phyloP scores from a whole-genome alignment of 106 monocot genomes.

The Apostasia shenzhenica region DNA sequence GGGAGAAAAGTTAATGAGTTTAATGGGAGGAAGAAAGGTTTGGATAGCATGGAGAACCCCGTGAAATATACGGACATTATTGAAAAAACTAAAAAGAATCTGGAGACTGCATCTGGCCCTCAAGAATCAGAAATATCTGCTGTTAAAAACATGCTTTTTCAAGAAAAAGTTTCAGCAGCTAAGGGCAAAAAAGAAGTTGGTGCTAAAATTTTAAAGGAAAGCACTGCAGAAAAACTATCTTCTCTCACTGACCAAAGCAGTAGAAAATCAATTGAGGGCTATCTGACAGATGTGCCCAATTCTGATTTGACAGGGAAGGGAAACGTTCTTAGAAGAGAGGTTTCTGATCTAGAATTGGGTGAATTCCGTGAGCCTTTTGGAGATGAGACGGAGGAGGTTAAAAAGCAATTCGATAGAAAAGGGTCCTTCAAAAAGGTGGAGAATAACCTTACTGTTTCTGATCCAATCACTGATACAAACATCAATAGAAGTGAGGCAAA shows the following conservation, averaged over 20 bases:
- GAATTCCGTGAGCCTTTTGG: conserved; percentile 73
- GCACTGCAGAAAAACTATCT: conserved; percentile 15
- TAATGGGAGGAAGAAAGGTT: conserved; percentile 20
- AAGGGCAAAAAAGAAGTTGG: conserved; percentile 33
- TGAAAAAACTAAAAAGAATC: conserved; percentile 22
- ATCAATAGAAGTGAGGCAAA: conserved; percentile 26
- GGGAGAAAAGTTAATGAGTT: conserved; percentile 12
- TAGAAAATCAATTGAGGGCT: conserved; percentile 23
- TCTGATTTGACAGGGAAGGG: conserved; percentile 14
- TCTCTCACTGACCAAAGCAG: conserved; percentile 22
- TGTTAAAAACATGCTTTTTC: conserved; percentile 7
- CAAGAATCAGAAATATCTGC: conserved; percentile 23
- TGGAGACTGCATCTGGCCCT: conserved; percentile 17
- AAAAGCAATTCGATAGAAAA: conserved; percentile 46
- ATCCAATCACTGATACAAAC: conserved; percentile 18
- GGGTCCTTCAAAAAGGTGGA: conserved; percentile 45
- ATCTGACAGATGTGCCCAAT: conserved; percentile 12
- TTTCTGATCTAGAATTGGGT: conserved; percentile 87
- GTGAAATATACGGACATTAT: conserved; percentile 18
- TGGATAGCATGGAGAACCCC: conserved; percentile 21
- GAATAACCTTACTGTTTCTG: conserved; percentile 19
- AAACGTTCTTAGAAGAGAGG: conserved; percentile 53
- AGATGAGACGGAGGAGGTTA: conserved; percentile 23
- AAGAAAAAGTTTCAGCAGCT: conserved; percentile 11
- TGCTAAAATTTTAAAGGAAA: conserved; percentile 22